These are phyloP conservation scores for Pichia sp. DNA, from an alignment of 1,139 yeast species.

Conservation along the genomic window DNA sequence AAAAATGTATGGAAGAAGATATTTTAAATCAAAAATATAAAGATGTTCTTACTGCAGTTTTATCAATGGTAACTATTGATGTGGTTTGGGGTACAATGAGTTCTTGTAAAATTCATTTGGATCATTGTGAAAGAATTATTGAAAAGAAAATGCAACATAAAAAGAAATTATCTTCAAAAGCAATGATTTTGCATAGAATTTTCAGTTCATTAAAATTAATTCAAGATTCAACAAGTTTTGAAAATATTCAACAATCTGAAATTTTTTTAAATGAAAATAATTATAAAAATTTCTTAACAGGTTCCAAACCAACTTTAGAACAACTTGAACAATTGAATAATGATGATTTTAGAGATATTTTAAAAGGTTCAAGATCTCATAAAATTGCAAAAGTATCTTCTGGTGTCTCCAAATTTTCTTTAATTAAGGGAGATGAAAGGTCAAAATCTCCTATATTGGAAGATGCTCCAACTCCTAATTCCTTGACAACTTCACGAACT, in stretches of 20 bases:
- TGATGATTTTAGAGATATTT: constrained; percentile 21
- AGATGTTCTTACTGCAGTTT: constrained; percentile 74
- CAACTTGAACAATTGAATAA: constrained; percentile 22
- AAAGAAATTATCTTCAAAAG: constrained; percentile 66
- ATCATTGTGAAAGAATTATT: constrained; percentile 71
- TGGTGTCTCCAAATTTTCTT: neutral
- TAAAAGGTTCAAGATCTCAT: constrained; percentile 15
- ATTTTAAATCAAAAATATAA: constrained; percentile 61
- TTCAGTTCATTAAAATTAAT: constrained; percentile 68
- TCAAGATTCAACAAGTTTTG: constrained; percentile 65
- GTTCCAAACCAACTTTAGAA: constrained; percentile 22
- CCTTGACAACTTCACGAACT: constrained; percentile 2
- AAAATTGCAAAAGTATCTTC: neutral
- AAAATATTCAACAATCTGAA: constrained; percentile 31
- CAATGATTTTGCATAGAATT: constrained; percentile 68
- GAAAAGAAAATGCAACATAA: constrained; percentile 60
- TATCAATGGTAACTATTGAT: constrained; percentile 84
- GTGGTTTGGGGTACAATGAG: constrained; percentile 91
- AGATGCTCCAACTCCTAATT: constrained; percentile 4
- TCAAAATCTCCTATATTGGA: neutral
- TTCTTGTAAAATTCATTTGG: constrained; percentile 68
- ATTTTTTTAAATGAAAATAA: constrained; percentile 29
- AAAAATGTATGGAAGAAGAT: constrained; percentile 46
- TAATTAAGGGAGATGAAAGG: neutral
- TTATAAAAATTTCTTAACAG: constrained; percentile 27